Evolutionary conservation across 305 asterid genomes (phyloP), one percentile per base, ranked within the genome.

Genomic region (Fraxinus ornus): DNA sequence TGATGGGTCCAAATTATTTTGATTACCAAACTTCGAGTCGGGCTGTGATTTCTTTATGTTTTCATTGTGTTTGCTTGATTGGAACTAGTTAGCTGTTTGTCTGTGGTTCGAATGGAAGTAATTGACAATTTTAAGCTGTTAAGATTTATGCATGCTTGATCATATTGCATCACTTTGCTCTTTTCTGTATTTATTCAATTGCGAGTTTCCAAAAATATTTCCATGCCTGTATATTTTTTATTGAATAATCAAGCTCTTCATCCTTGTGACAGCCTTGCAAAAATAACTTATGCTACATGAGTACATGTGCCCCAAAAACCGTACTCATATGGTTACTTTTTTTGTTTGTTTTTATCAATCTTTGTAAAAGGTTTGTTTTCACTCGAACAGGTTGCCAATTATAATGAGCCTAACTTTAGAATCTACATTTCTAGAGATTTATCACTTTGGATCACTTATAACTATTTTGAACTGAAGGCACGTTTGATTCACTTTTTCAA

Each of bases 151-250:
- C 47, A 44, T 73, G 74, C 5, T 39, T 22, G 26, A 32, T 52
- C 33, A 3, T 57, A 57, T 84, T 68, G 55, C 74, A 76, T 44
- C 77, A 71, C 73, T 80, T 57, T 37, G 78, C 33, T 77, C 47
- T 82, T 79, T 81, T 77, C 77, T 77, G 44, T 66, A 72, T 77
- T 77, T 76, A 79, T 79, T 81, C 83, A 81, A 33, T 62, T 32
- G 35, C 70, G 83, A n/a, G 64, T 47, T 37, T 75, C 22, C 19
- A 36, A 28, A 80, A 21, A 39, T n/a, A 77, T 36, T 10, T 37
- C 36, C 77, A 66, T 80, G 78, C 83, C 41, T 66, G 81, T 74
- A 86, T 72, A 13, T 41, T 55, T 83, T 24, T 32, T 55, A 62
- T 26, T 60, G 19, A 82, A 52, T 37, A 81, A 26, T 22, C 52